A percentile compares a stretch with the other conserved stretches of the same genome.
phyloP scores from a whole-genome alignment of 805 yeast species.

The Candida schatavii region DNA sequence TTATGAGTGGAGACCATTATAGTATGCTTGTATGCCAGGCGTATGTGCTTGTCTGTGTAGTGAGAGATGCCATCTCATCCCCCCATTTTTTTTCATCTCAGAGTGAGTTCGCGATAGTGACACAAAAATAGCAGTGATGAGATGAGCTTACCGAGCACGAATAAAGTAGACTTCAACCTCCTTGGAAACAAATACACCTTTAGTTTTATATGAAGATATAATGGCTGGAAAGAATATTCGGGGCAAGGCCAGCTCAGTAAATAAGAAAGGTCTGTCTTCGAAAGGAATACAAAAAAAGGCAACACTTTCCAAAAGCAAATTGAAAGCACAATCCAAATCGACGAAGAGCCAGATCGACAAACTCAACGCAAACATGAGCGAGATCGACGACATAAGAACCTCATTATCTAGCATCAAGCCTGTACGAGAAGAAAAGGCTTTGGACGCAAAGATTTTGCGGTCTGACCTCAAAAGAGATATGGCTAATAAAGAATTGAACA shows the following conservation, averaged over 20 bases:
- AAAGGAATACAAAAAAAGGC: conserved; percentile 4
- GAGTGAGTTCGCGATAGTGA: no score
- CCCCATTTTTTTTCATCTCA: no score
- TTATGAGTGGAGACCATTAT: conserved; percentile 89
- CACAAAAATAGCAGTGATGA: no score
- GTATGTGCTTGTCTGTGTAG: no score
- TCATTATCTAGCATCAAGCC: conserved; percentile 9
- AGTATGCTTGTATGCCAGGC: no score
- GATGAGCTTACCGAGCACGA: no score
- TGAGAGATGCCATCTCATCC: no score
- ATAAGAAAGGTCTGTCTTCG: neutral
- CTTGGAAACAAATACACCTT: no score
- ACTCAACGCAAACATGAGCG: conserved; percentile 27
- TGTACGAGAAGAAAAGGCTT: conserved; percentile 18
- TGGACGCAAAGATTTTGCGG: conserved; percentile 33
- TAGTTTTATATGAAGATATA: no score
- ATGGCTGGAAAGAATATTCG: no score
- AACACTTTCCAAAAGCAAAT: conserved; percentile 11
- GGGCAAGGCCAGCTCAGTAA: neutral
- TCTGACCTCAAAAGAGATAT: conserved; percentile 41
- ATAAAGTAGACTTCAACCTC: no score
- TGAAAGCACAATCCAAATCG: conserved; percentile 22
- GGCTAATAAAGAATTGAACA: conserved; percentile 23
- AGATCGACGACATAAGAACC: conserved; percentile 20
- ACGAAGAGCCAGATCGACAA: conserved; percentile 32